Conservation (phyloP, 306 rosid genomes). For the Vigna radiata region DNA sequence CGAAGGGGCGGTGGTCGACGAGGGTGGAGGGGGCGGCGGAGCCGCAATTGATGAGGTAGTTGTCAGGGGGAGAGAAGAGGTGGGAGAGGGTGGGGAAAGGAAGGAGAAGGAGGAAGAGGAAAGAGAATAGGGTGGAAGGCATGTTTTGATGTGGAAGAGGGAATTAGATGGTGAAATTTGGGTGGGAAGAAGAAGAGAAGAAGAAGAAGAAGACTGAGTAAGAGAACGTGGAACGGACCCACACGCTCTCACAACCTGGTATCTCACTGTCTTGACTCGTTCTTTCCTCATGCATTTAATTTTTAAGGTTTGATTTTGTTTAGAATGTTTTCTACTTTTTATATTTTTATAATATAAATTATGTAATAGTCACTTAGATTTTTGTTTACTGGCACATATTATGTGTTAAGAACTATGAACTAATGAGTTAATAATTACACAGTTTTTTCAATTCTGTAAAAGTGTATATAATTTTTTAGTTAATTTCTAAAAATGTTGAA, state of each 20-base stretch:
- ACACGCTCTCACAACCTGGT: constrained; percentile 47
- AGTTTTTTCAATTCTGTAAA: too few relatives aligned
- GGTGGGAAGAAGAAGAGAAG: constrained; percentile 5
- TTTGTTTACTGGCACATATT: too few relatives aligned
- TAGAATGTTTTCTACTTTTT: too few relatives aligned
- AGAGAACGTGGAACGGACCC: constrained; percentile 32
- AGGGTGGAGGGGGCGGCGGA: constrained; percentile 56
- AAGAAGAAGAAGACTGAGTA: not conserved
- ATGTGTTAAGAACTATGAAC: too few relatives aligned
- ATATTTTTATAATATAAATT: too few relatives aligned
- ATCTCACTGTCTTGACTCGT: not conserved
- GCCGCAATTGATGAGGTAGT: constrained; percentile 88
- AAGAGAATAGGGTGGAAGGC: constrained; percentile 46
- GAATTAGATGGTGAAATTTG: not conserved
- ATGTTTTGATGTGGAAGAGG: constrained; percentile 41
- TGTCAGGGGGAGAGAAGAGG: constrained; percentile 77
- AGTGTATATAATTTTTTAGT: too few relatives aligned
- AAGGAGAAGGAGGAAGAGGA: constrained; percentile 52
- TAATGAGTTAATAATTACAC: too few relatives aligned
- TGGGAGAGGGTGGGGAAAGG: constrained; percentile 46
- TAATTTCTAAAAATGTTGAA: too few relatives aligned
- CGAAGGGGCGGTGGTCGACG: constrained; percentile 67
- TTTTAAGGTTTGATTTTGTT: not conserved
- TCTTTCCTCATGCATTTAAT: not conserved
- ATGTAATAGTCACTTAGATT: too few relatives aligned